Conservation (phyloP, 805 yeast species). For the Metschnikowia amazonensis region DNA sequence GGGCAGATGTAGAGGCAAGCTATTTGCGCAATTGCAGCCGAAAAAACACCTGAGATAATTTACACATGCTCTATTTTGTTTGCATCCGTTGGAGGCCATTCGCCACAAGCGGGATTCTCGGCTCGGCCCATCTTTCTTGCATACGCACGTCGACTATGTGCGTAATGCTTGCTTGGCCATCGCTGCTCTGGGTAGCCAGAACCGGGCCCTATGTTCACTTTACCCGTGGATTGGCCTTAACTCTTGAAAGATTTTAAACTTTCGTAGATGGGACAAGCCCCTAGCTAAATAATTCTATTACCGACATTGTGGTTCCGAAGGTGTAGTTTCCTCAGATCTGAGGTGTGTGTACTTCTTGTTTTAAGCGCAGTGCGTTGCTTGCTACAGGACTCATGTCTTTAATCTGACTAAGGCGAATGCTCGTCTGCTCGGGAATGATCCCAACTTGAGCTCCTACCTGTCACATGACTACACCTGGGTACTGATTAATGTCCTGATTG, state of each 20-base stretch:
- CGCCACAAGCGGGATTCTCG: slow-evolving; percentile 1
- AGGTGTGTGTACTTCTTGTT: background rate
- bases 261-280: no score
- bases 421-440: background rate
- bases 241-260: no score
- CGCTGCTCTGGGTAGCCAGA: background rate
- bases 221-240: no score
- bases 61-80: background rate
- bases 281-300: no score
- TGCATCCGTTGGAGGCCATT: background rate
- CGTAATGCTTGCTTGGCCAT: background rate
- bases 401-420: background rate
- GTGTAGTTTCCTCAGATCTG: no score
- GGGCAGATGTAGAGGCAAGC: background rate
- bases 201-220: no score
- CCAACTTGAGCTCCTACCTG: background rate
- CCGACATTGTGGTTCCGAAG: no score
- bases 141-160: background rate
- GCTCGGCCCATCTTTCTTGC: slow-evolving; percentile 2
- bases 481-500: background rate
- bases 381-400: slow-evolving; percentile 1
- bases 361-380: slow-evolving; percentile 1
- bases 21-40: background rate
- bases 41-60: background rate
- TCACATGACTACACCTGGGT: background rate